A percentile compares a stretch with the other conserved stretches of the same genome.
phyloP scores from a whole-genome alignment of 2,329 filamentous ascomycete species.

The Hypoxylon sp. region DNA sequence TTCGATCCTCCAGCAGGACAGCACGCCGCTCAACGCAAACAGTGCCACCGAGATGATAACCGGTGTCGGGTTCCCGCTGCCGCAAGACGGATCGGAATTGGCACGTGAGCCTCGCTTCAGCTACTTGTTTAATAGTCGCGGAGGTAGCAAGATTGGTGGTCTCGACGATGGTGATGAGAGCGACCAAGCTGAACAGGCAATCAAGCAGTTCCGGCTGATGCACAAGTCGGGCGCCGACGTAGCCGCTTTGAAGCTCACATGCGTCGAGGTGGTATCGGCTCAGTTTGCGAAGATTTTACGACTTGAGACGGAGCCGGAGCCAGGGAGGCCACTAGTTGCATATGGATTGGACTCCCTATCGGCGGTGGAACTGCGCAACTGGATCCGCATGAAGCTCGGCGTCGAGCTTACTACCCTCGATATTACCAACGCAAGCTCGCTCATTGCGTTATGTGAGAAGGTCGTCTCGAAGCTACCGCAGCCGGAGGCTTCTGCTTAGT shows the following conservation, averaged over 20 bases:
- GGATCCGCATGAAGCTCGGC: conserved; percentile 45
- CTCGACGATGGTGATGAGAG: conserved; percentile 15
- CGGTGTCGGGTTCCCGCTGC: conserved; percentile 49
- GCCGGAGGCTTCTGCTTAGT: conserved; percentile 13
- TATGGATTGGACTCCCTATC: conserved; percentile 54
- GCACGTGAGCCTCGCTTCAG: conserved; percentile 49
- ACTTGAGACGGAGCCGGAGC: conserved; percentile 27
- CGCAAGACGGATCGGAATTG: conserved; percentile 45
- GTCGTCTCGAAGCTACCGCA: conserved; percentile 34
- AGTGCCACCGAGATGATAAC: conserved; percentile 46
- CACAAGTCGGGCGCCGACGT: conserved; percentile 16
- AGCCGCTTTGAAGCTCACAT: conserved; percentile 15
- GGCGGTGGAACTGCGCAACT: conserved; percentile 53
- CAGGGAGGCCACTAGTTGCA: conserved; percentile 44
- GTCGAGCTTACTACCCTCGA: conserved; percentile 51
- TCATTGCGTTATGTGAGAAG: conserved; percentile 51
- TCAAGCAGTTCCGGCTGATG: conserved; percentile 14
- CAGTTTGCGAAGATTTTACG: conserved; percentile 24
- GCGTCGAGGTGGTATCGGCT: conserved; percentile 13
- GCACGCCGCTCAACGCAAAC: conserved; percentile 6
- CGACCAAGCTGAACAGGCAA: conserved; percentile 13
- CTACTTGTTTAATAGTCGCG: conserved; percentile 29
- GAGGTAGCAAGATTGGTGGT: conserved; percentile 7
- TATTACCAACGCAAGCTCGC: conserved; percentile 49
- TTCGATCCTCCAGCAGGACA: conserved; percentile 45